phyloP scores from a whole-genome alignment of 768 basidiomycete genomes.

The Suillus variegatus region DNA sequence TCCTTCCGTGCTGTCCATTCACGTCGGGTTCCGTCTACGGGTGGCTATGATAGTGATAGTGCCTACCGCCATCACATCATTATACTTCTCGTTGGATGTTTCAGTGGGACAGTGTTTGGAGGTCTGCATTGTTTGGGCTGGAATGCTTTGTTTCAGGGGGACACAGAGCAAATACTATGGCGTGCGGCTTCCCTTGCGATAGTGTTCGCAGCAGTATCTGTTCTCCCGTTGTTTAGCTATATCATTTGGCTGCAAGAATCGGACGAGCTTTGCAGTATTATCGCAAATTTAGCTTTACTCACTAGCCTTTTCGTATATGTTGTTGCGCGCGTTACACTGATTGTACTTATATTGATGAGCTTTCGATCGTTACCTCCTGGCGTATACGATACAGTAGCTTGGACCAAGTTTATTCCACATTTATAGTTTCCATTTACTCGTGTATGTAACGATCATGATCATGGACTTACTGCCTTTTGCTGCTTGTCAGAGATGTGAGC shows the following conservation, averaged over 20 bases:
- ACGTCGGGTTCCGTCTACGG: not conserved
- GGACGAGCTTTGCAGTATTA: too few species aligned
- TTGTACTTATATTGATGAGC: constrained; percentile 14
- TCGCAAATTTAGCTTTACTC: too few species aligned
- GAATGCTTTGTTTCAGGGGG: constrained; percentile 20
- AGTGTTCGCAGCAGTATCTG: too few species aligned
- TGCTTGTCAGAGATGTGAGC: not conserved
- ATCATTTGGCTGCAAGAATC: too few species aligned
- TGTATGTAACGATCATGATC: too few species aligned
- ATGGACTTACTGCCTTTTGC: too few species aligned
- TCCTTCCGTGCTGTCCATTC: not conserved
- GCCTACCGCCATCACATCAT: too few species aligned
- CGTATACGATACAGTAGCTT: constrained; percentile 16
- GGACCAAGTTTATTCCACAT: constrained; percentile 18
- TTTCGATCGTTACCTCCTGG: constrained; percentile 14
- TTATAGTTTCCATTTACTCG: not conserved
- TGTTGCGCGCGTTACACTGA: constrained; percentile 12
- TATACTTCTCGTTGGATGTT: not conserved
- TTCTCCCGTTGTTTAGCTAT: too few species aligned
- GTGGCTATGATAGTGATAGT: too few species aligned
- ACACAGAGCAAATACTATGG: constrained; percentile 23
- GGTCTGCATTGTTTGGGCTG: constrained; percentile 28
- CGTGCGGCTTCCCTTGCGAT: constrained; percentile 19
- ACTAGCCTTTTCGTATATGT: too few species aligned
- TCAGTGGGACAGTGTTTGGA: constrained; percentile 24